Evolutionary conservation across 305 asterid species (phyloP).

Genomic region (Fraxinus baroniana): DNA sequence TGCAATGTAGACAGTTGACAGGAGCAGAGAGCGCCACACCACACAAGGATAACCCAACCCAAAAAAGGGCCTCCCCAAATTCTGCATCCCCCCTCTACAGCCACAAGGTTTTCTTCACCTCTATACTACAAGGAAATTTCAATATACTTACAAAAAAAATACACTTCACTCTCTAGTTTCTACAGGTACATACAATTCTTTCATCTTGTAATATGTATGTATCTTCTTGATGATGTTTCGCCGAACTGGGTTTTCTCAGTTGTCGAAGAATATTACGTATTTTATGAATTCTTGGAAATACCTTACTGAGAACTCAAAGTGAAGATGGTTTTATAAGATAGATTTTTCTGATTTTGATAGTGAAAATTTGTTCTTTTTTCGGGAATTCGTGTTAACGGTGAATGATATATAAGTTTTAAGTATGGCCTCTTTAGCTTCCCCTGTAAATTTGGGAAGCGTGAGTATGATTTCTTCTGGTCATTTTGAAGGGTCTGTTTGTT

Average conservation of each 20-base stretch:
- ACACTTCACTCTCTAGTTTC: constrained; percentile 12
- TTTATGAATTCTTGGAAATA: constrained; percentile 18
- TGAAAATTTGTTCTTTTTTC: constrained; percentile 12
- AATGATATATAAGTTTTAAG: constrained; percentile 32
- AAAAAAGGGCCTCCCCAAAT: constrained; percentile 22
- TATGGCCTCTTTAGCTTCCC: constrained; percentile 94
- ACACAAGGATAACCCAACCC: constrained; percentile 46
- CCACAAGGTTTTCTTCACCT: constrained; percentile 31
- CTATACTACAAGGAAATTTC: background rate
- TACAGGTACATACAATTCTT: constrained; percentile 28
- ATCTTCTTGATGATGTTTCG: constrained; percentile 13
- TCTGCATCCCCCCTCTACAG: constrained; percentile 25
- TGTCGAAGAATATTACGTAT: background rate
- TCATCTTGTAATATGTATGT: background rate
- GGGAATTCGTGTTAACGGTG: constrained; percentile 41
- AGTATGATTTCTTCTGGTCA: constrained; percentile 64
- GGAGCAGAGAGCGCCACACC: constrained; percentile 63
- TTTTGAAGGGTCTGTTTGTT: constrained; percentile 75
- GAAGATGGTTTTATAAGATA: background rate
- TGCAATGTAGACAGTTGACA: constrained; percentile 41
- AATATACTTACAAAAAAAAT: background rate
- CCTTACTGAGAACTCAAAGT: background rate
- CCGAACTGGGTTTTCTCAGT: constrained; percentile 18
- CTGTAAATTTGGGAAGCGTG: constrained; percentile 81
- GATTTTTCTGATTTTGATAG: constrained; percentile 8